Base-by-base conservation (phyloP, 2,329 filamentous ascomycete genomes). In the Pseudocercospora eumusae region DNA sequence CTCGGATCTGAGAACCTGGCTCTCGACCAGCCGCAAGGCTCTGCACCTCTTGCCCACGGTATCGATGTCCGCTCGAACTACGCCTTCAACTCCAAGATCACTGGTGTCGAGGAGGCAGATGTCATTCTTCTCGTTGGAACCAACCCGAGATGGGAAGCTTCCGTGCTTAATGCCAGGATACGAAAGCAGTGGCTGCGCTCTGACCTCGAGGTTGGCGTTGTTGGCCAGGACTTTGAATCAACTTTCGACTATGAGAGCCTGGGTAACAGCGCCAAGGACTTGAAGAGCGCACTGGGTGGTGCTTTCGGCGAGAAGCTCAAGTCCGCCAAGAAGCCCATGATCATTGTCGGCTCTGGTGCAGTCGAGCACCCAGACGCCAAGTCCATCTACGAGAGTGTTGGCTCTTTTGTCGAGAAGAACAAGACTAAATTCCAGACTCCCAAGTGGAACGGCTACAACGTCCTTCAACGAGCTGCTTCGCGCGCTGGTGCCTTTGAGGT, bases 401-500 rank as follows among this genome's bases (percentile, higher is more conserved):
- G 93, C 69, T 78, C 84, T 65, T 99, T 98, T 74, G 90, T 96
- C 42, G 93, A 97, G 74, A 97, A 96, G 86, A 89, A 97, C 78
- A 88, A 92, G 66, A 82, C 85, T 70, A 96, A 88, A 81, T 97
- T 99, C 83, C 81, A 86, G 73, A 96, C 91, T 5, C 81, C 87
- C 18, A 92, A 96, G 77, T 98, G 96, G 92, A 95, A 96, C 76
- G 95, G 93, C 64, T 99, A 93, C 84, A 99, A 97, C 76, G 88
- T 99, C 64, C 88, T 99, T 57, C 95, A 99, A 80, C 88, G 93
- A 68, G 90, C 92, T 65, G 95, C 95, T 63, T 97, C 95, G 65
- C 89, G 93, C 70, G 90, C 90, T 40, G 95, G 92, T 75, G 95
- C 95, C 64, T 99, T 92, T 75, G 95, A 99, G 80, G 87, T 99